Percentiles rank a stretch among this genome's conserved stretches.
These are phyloP conservation scores for Amphichorda felina DNA, from an alignment of 2,329 filamentous ascomycete species.

Conservation along the genomic window DNA sequence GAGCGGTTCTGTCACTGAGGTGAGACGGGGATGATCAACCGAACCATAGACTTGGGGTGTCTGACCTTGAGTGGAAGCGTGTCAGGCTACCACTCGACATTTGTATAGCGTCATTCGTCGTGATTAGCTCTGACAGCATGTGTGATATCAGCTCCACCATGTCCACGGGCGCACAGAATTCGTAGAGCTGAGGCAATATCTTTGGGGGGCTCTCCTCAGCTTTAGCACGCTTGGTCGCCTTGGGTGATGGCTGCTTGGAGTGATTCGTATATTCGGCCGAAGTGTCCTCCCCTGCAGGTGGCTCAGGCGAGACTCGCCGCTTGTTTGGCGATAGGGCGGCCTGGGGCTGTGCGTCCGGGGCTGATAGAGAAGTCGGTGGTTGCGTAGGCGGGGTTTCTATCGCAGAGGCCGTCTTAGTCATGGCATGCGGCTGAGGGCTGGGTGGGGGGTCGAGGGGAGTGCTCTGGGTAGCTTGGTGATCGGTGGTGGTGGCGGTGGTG, in stretches of 20 bases:
- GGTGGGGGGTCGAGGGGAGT: background rate
- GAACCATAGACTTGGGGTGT: background rate
- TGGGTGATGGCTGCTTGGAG: background rate
- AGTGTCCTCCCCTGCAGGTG: background rate
- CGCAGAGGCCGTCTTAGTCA: background rate
- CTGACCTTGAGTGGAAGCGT: conserved; percentile 89
- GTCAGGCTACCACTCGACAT: conserved; percentile 67
- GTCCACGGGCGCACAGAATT: conserved; percentile 71
- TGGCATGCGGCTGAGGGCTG: background rate
- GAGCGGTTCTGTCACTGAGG: conserved; percentile 41
- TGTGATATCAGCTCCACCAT: conserved; percentile 84
- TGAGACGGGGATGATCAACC: conserved; percentile 8
- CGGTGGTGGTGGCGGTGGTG: background rate
- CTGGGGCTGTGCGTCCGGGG: background rate
- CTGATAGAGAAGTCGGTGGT: background rate
- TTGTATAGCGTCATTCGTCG: conserved; percentile 83
- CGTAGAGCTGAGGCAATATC: conserved; percentile 61
- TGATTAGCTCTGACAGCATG: conserved; percentile 91
- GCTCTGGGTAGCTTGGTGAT: background rate
- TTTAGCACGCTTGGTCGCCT: conserved; percentile 39
- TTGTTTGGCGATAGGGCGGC: conserved; percentile 17
- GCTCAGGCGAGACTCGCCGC: conserved; percentile 8
- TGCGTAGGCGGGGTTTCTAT: conserved; percentile 4
- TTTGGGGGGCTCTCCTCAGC: conserved; percentile 40
- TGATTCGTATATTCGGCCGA: background rate